A percentile compares a stretch with the other conserved stretches of the same genome.
Conservation (phyloP, 2,329 filamentous ascomycete species). For the Cercospora sp. region DNA sequence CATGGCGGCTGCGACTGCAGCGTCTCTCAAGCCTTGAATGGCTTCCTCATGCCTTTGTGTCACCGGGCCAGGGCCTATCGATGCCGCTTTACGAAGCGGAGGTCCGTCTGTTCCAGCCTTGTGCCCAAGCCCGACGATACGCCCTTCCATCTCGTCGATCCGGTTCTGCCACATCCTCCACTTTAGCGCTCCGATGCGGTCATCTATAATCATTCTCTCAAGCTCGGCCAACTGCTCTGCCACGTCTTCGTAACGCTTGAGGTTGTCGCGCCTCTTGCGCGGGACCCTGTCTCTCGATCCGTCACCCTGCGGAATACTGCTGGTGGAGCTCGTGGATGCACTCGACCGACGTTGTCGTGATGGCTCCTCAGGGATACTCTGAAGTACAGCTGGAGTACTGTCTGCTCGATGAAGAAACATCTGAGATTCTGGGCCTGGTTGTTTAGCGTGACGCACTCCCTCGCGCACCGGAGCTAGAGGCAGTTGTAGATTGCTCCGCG, state of each 20-base stretch:
- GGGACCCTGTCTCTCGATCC: not conserved
- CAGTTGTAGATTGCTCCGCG: not conserved
- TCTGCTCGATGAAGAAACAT: not conserved
- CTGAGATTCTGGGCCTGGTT: not conserved
- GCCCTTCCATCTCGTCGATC: slow-evolving; percentile 5
- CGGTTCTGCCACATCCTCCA: not conserved
- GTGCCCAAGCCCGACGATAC: not conserved
- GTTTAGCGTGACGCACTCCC: not conserved
- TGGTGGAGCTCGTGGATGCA: not conserved
- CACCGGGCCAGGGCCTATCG: not conserved
- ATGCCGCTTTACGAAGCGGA: not conserved
- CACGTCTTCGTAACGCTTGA: not conserved
- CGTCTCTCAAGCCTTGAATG: not conserved
- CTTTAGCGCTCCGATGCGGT: slow-evolving; percentile 2
- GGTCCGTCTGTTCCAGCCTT: not conserved
- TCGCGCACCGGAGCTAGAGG: not conserved
- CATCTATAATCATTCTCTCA: slow-evolving; percentile 2
- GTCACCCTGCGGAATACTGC: slow-evolving; percentile 1
- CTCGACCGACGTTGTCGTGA: not conserved
- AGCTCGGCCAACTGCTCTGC: not conserved
- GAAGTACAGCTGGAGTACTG: not conserved
- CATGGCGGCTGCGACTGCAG: not conserved
- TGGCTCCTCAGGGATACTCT: slow-evolving; percentile 3
- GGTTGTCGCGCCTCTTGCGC: not conserved
- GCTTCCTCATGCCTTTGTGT: not conserved